phyloP scores from a whole-genome alignment of 176 grass and related monocot genomes.

The Paspalum vaginatum region DNA sequence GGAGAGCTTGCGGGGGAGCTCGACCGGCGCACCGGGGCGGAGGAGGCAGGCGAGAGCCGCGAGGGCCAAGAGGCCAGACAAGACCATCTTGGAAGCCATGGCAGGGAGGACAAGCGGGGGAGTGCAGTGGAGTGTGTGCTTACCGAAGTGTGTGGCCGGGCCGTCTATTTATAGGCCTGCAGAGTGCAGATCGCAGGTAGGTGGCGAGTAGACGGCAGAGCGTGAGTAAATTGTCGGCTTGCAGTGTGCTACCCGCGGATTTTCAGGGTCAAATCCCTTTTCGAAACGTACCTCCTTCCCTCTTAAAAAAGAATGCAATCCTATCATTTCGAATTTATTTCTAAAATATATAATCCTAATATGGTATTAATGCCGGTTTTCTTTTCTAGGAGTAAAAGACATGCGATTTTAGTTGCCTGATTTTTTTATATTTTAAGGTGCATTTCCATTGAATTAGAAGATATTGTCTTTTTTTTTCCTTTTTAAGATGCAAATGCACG shows the following conservation, averaged over 20 bases:
- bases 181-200: not conserved
- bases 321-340: too few relatives aligned
- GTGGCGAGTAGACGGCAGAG: not conserved
- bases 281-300: too few relatives aligned
- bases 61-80: slow-evolving; percentile 22
- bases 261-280: not conserved
- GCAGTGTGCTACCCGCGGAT: not conserved
- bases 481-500: too few relatives aligned
- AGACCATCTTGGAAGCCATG: slow-evolving; percentile 36
- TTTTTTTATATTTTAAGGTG: too few relatives aligned
- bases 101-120: not conserved
- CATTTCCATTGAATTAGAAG: too few relatives aligned
- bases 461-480: too few relatives aligned
- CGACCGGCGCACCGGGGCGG: slow-evolving; percentile 35
- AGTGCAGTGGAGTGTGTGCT: not conserved
- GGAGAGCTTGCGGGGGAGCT: slow-evolving; percentile 64
- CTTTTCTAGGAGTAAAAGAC: too few relatives aligned
- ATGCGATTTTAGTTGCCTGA: too few relatives aligned
- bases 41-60: slow-evolving; percentile 31
- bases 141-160: not conserved
- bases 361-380: too few relatives aligned
- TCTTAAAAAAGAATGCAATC: too few relatives aligned
- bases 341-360: too few relatives aligned
- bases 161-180: slow-evolving; percentile 55
- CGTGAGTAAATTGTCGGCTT: not conserved